A percentile compares a stretch with the other conserved stretches of the same genome.
These are phyloP conservation scores for Taiozyma onychis DNA, from an alignment of 1,139 yeast genomes.

Conservation along the genomic window DNA sequence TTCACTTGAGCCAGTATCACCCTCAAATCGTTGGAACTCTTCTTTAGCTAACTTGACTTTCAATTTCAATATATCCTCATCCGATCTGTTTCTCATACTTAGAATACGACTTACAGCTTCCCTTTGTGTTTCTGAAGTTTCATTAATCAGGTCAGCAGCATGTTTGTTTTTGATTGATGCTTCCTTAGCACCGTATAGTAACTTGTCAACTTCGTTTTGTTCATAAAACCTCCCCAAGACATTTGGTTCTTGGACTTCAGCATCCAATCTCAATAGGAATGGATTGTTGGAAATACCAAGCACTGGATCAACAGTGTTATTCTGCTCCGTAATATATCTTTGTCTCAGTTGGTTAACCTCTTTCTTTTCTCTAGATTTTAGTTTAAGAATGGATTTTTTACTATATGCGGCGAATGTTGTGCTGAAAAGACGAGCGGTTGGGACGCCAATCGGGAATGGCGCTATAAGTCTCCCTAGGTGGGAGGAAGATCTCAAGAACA, in stretches of 20 bases:
- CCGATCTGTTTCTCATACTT: slow-evolving; percentile 64
- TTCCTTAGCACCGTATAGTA: slow-evolving; percentile 73
- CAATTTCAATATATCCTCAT: slow-evolving; percentile 49
- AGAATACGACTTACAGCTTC: slow-evolving; percentile 69
- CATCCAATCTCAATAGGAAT: slow-evolving; percentile 62
- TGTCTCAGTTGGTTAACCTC: slow-evolving; percentile 26
- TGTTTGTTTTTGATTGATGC: slow-evolving; percentile 43
- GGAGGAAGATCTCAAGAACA: not conserved
- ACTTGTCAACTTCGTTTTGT: slow-evolving; percentile 63
- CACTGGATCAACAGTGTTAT: slow-evolving; percentile 64
- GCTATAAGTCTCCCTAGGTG: slow-evolving; percentile 4
- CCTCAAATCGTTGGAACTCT: slow-evolving; percentile 79
- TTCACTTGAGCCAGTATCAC: slow-evolving; percentile 93
- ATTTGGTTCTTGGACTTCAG: slow-evolving; percentile 57
- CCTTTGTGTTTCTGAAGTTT: slow-evolving; percentile 53
- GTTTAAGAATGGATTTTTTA: slow-evolving; percentile 21
- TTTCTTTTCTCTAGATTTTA: slow-evolving; percentile 20
- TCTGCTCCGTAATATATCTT: slow-evolving; percentile 30
- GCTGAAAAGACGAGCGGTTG: slow-evolving; percentile 10
- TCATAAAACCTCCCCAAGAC: slow-evolving; percentile 57
- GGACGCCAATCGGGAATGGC: slow-evolving; percentile 1
- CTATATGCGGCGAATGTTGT: slow-evolving; percentile 4
- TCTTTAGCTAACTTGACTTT: slow-evolving; percentile 62
- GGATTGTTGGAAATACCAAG: slow-evolving; percentile 64
- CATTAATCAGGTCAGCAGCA: slow-evolving; percentile 25